Evolutionary conservation across 1,139 yeast genomes (phyloP), one percentile per base, ranked within the genome.

Genomic region (Lodderomyces elongisporus): DNA sequence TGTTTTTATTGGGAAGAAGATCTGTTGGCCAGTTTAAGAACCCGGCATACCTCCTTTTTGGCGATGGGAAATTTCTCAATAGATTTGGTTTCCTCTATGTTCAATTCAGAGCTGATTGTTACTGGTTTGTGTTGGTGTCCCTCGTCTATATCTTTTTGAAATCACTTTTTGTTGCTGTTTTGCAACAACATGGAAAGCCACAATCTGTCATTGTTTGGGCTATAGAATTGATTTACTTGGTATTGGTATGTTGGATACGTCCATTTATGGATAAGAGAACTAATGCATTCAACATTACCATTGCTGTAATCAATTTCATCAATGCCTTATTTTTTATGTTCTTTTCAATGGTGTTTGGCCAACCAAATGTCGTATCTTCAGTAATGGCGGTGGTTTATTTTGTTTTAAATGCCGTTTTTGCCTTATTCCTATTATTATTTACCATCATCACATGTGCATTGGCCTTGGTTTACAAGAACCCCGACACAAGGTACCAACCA

Each of bases 191-290:
- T 25, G 97, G 97, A 40, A 82, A 79, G 49, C 80, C 73, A 7
- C 96, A 85, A 54, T 83, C 95, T 1, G 71, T 85, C 40, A 69
- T 85, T 33, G 71, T 89, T 7, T 84, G 89, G 51, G 75, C 68
- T 12, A 67, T 85, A 43, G 98, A 91, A 56, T 63, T 89, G 41
- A 47, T 71, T 14, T 87, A 81, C 58, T 74, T 84, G 45, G 70
- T 72, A 21, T 66, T 66, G 1, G 50, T 88, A 23, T 79, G 89
- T 50, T 72, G 76, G 70, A 64, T 73, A 41, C 77, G 91, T 57
- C 98, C 98, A 4, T 91, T 76, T 56, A 79, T 93, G 91, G 97
- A 91, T 63, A 88, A 83, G 60, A 75, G 94, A 60, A 89, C 97
- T 17, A 91, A 93, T 53, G 81, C 79, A 18, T 85, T 89, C 72